phyloP scores from a whole-genome alignment of 73 alveolate genomes.

The Paramecium caudatum region DNA sequence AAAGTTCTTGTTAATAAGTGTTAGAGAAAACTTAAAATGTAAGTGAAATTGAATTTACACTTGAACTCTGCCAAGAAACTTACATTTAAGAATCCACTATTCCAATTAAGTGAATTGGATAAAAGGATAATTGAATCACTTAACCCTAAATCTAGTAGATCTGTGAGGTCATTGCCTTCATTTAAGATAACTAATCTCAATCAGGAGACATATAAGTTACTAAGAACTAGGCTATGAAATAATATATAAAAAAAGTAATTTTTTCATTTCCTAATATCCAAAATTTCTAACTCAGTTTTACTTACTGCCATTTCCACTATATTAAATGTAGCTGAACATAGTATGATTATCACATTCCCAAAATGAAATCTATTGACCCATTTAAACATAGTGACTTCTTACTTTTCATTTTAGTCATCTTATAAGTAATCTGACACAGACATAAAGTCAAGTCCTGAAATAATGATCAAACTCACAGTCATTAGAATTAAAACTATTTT shows the following conservation, averaged over 20 bases:
- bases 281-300: constrained; percentile 27
- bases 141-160: too few species aligned
- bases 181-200: too few species aligned
- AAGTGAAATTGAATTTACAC: too few species aligned
- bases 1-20: too few species aligned
- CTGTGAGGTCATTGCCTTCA: too few species aligned
- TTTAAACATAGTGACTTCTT: constrained; percentile 3
- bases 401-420: neutral
- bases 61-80: too few species aligned
- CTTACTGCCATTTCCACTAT: constrained; percentile 5
- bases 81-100: too few species aligned
- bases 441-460: constrained; percentile 19
- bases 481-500: neutral
- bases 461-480: neutral
- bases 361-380: constrained; percentile 23
- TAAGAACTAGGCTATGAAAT: too few species aligned
- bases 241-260: neutral
- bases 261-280: constrained; percentile 31
- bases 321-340: neutral
- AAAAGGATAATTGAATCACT: too few species aligned
- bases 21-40: too few species aligned
- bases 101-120: too few species aligned
- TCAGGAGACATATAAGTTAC: too few species aligned
- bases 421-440: constrained; percentile 16
- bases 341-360: neutral